phyloP scores from a whole-genome alignment of 805 yeast genomes.

The Yarrowia sp. region DNA sequence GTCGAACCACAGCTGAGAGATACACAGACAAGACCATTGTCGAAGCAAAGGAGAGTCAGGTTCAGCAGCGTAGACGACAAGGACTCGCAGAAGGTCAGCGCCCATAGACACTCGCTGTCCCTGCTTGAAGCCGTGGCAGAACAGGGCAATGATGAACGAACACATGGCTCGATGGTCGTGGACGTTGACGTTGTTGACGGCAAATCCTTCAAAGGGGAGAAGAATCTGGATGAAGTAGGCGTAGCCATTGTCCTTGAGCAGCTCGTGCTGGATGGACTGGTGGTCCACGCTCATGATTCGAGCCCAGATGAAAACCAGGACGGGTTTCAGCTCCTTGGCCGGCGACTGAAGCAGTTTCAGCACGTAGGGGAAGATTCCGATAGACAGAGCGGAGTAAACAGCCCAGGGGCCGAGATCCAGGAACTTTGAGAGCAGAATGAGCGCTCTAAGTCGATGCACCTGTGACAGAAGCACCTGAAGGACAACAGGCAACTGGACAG shows the following conservation, averaged over 20 bases:
- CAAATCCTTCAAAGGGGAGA: conserved; percentile 52
- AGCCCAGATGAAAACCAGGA: conserved; percentile 95
- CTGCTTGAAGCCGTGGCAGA: conserved; percentile 76
- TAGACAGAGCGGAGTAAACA: conserved; percentile 86
- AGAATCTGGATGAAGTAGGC: conserved; percentile 84
- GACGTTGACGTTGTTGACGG: conserved; percentile 55
- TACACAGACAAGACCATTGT: conserved; percentile 87
- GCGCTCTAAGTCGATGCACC: conserved; percentile 89
- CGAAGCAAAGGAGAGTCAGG: conserved; percentile 85
- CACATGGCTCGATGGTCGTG: conserved; percentile 90
- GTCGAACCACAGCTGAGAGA: conserved; percentile 76
- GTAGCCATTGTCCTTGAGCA: conserved; percentile 89
- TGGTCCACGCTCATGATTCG: conserved; percentile 95
- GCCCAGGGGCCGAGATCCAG: conserved; percentile 98
- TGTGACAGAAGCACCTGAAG: conserved; percentile 92
- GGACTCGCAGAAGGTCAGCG: conserved; percentile 70
- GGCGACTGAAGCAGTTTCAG: conserved; percentile 89
- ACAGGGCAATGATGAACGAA: conserved; percentile 85
- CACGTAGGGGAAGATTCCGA: conserved; percentile 96
- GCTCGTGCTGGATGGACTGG: conserved; percentile 86
- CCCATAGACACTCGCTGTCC: conserved; percentile 85
- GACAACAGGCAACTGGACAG: conserved; percentile 94
- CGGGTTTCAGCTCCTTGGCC: conserved; percentile 93
- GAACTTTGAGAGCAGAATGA: conserved; percentile 81
- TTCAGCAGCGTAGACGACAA: conserved; percentile 68